Evolutionary conservation across 495 filamentous ascomycete species (phyloP).

Genomic region (Copromyces sp.): DNA sequence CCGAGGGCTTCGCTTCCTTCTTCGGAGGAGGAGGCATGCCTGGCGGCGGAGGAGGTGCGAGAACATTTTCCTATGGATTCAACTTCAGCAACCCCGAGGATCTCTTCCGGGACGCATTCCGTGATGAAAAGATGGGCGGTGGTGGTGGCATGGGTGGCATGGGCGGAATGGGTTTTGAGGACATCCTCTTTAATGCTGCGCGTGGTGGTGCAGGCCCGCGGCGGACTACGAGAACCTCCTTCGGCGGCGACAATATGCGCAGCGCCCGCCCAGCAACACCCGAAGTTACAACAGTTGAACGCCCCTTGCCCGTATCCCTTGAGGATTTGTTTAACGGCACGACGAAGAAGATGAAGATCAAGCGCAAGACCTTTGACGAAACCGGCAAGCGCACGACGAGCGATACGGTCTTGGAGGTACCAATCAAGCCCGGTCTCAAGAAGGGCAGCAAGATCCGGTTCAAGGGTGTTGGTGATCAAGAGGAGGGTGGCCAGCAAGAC

Average conservation of each 20-base stretch:
- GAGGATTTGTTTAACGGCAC: constrained; percentile 80
- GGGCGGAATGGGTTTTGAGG: constrained; percentile 24
- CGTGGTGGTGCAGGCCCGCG: constrained; percentile 29
- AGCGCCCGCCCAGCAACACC: constrained; percentile 49
- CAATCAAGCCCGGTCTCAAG: constrained; percentile 89
- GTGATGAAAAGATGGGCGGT: constrained; percentile 39
- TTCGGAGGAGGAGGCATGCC: constrained; percentile 13
- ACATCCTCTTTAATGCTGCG: constrained; percentile 20
- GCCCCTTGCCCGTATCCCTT: constrained; percentile 65
- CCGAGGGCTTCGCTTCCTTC: constrained; percentile 19
- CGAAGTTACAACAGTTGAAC: constrained; percentile 84
- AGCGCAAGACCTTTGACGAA: constrained; percentile 85
- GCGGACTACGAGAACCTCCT: constrained; percentile 27
- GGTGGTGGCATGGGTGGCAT: constrained; percentile 34
- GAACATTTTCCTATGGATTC: constrained; percentile 60
- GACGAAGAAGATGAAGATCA: constrained; percentile 94
- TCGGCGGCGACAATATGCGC: constrained; percentile 37
- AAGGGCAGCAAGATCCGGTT: constrained; percentile 97
- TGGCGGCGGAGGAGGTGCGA: constrained; percentile 28
- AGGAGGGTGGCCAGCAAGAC: constrained; percentile 95
- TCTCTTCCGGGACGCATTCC: constrained; percentile 76
- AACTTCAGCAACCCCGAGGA: constrained; percentile 71
- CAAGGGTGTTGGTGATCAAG: constrained; percentile 88
- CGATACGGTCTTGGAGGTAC: constrained; percentile 84
- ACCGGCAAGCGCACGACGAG: constrained; percentile 74